Evolutionary conservation across 768 basidiomycete species (phyloP).

Genomic region (Podaxis rugospora): DNA sequence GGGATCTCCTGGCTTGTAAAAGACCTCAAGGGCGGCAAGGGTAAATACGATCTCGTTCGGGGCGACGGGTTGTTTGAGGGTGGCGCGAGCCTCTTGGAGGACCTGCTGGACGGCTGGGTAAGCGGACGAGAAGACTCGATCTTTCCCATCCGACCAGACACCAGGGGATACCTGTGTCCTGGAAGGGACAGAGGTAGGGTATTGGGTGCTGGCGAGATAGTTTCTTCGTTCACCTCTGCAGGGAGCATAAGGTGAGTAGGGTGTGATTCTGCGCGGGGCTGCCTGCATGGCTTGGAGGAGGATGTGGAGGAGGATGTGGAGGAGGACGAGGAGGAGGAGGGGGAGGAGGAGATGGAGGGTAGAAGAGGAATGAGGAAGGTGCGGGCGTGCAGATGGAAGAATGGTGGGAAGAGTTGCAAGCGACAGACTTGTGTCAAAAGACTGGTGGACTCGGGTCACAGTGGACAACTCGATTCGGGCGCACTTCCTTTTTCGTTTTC

Average conservation of each 20-base stretch:
- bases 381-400: slow-evolving; percentile 6
- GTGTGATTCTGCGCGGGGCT: slow-evolving; percentile 18
- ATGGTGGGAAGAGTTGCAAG: slow-evolving; percentile 9
- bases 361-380: slow-evolving; percentile 1
- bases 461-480: slow-evolving; percentile 23
- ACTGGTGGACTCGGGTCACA: slow-evolving; percentile 21
- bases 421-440: slow-evolving; percentile 22
- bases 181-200: slow-evolving; percentile 19
- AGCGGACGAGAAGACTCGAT: slow-evolving; percentile 38
- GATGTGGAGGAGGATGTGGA: neutral
- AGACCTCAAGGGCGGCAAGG: slow-evolving; percentile 58
- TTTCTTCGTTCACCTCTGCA: slow-evolving; percentile 15
- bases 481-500: slow-evolving; percentile 28
- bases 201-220: slow-evolving; percentile 14
- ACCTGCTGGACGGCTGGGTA: slow-evolving; percentile 46
- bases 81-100: slow-evolving; percentile 37
- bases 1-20: slow-evolving; percentile 48
- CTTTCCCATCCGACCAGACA: slow-evolving; percentile 34
- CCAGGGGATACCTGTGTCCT: slow-evolving; percentile 30
- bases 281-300: slow-evolving; percentile 14
- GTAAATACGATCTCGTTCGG: slow-evolving; percentile 45
- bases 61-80: slow-evolving; percentile 32
- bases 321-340: too few relatives aligned
- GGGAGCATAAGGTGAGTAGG: slow-evolving; percentile 17
- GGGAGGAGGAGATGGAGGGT: too few relatives aligned